Conservation (phyloP, 495 filamentous ascomycete species). For the Chaetomidium leptoderma region DNA sequence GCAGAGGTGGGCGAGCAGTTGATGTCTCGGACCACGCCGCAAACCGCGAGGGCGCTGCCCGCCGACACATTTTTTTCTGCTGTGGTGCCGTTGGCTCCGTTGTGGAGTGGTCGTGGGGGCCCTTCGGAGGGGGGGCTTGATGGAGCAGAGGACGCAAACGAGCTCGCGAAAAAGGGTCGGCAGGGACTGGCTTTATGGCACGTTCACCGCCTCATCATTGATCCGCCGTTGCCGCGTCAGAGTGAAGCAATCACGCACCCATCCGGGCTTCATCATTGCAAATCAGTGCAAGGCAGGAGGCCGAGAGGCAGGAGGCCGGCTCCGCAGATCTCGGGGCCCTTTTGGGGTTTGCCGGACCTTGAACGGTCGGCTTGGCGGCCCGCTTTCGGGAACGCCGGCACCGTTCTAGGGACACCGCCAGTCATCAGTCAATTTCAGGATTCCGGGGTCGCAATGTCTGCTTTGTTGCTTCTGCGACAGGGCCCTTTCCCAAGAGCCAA, state of each 20-base stretch:
- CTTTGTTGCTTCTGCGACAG: background rate
- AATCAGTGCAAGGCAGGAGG: constrained; percentile 1
- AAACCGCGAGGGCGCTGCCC: background rate
- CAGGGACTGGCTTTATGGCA: constrained; percentile 4
- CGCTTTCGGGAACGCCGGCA: constrained; percentile 16
- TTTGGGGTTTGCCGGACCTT: background rate
- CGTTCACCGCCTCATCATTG: constrained; percentile 2
- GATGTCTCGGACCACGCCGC: constrained; percentile 1
- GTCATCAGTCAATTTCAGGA: background rate
- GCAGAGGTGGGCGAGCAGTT: background rate
- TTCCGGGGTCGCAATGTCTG: background rate
- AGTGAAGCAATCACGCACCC: background rate
- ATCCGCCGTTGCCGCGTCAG: background rate
- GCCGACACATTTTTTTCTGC: constrained; percentile 3
- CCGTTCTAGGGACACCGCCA: background rate
- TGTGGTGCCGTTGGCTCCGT: background rate
- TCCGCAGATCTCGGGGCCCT: background rate
- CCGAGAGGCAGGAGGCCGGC: constrained; percentile 5
- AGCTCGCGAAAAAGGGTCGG: background rate
- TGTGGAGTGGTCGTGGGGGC: constrained; percentile 5
- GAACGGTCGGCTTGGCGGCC: constrained; percentile 14
- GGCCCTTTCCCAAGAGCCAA: background rate
- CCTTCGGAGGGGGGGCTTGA: constrained; percentile 3
- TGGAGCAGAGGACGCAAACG: constrained; percentile 10
- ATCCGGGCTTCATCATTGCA: background rate